Conservation (phyloP, 495 filamentous ascomycete species). For the Glarea lozoyensis region DNA sequence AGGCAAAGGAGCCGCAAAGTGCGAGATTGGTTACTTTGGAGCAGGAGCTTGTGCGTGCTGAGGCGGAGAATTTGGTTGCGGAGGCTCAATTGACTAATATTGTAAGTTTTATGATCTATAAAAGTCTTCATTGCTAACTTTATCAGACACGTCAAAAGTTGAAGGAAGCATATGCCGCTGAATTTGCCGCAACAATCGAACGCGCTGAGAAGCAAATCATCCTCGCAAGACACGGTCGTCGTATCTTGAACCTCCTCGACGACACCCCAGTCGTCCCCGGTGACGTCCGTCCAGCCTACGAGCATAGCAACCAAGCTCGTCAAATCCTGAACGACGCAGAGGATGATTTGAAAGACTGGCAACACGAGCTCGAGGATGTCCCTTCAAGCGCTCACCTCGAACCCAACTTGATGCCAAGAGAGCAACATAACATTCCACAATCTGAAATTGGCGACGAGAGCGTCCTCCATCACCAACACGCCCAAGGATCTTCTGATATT, state of each 20-base stretch:
- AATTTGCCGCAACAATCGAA: constrained; percentile 83
- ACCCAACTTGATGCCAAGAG: constrained; percentile 15
- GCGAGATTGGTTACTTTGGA: constrained; percentile 71
- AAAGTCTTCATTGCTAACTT: background rate
- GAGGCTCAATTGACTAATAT: constrained; percentile 95
- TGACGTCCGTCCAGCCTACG: constrained; percentile 59
- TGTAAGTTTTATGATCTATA: no score
- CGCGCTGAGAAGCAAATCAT: constrained; percentile 94
- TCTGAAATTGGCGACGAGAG: constrained; percentile 5
- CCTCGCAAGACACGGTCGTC: constrained; percentile 78
- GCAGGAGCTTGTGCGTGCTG: constrained; percentile 90
- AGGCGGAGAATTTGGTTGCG: constrained; percentile 90
- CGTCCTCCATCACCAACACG: constrained; percentile 3
- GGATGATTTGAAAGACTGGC: constrained; percentile 73
- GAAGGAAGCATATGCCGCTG: constrained; percentile 83
- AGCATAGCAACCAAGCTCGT: constrained; percentile 53
- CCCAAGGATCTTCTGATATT: background rate
- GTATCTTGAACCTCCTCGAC: constrained; percentile 81
- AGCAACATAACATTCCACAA: constrained; percentile 1
- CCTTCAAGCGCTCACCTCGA: constrained; percentile 8
- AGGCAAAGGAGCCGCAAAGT: constrained; percentile 78
- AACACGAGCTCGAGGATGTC: constrained; percentile 20
- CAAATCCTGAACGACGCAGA: constrained; percentile 91
- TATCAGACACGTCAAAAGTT: constrained; percentile 78
- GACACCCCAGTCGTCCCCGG: constrained; percentile 86